Conservation (phyloP, 768 basidiomycete genomes). For the Boletellus sp. region DNA sequence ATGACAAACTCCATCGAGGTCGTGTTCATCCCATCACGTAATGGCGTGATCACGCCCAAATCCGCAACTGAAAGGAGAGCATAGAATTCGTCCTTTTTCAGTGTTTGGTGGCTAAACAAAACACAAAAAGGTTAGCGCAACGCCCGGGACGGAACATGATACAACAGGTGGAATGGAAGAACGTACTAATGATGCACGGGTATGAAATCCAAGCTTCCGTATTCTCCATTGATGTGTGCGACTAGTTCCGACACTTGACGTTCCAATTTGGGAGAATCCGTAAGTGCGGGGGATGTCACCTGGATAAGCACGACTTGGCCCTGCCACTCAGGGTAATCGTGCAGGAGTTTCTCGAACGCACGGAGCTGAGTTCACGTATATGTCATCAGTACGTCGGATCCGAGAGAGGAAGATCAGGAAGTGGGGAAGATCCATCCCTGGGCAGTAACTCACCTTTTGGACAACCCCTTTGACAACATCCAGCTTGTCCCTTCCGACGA, state of each 20-base stretch:
- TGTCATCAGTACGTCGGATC: not conserved
- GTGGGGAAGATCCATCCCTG: no score
- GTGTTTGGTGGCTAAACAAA: conserved; percentile 77
- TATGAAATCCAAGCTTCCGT: conserved; percentile 90
- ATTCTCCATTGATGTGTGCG: conserved; percentile 93
- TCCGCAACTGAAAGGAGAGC: conserved; percentile 91
- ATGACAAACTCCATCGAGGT: conserved; percentile 98
- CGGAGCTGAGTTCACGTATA: conserved; percentile 58
- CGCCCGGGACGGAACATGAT: not conserved
- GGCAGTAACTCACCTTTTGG: conserved; percentile 64
- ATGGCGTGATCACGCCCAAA: conserved; percentile 89
- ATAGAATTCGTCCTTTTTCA: conserved; percentile 98
- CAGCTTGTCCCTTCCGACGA: conserved; percentile 94
- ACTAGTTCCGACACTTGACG: conserved; percentile 91
- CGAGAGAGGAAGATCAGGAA: not conserved
- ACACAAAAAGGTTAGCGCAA: not conserved
- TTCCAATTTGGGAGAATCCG: conserved; percentile 92
- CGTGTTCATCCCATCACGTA: conserved; percentile 99
- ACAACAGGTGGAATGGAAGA: not conserved
- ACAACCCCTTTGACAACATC: conserved; percentile 98
- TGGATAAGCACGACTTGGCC: conserved; percentile 79
- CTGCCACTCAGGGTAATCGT: conserved; percentile 93
- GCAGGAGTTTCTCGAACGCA: conserved; percentile 91
- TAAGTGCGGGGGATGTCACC: conserved; percentile 89
- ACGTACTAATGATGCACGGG: conserved; percentile 97